Evolutionary conservation across 495 filamentous ascomycete genomes (phyloP).

Genomic region (Neurospora sp.): DNA sequence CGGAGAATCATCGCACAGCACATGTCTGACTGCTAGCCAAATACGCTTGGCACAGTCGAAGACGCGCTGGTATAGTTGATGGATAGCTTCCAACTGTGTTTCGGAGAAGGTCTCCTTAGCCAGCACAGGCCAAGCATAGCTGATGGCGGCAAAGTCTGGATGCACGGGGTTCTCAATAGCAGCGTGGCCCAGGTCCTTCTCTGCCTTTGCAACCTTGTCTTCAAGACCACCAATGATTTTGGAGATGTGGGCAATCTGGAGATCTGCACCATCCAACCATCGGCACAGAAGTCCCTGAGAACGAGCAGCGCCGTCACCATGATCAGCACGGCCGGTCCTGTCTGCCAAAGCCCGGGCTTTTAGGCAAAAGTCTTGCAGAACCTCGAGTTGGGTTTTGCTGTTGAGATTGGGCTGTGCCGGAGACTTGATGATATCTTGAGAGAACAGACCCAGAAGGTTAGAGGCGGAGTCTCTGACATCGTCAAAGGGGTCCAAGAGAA

Average conservation of each 20-base stretch:
- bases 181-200: slow-evolving; percentile 47
- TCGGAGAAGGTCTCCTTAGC: slow-evolving; percentile 19
- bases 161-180: slow-evolving; percentile 59
- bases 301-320: slow-evolving; percentile 75
- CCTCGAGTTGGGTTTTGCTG: slow-evolving; percentile 12
- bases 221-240: slow-evolving; percentile 42
- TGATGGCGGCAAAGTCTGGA: slow-evolving; percentile 55
- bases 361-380: slow-evolving; percentile 26
- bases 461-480: slow-evolving; percentile 67
- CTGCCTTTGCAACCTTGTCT: slow-evolving; percentile 43
- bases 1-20: slow-evolving; percentile 84
- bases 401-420: neutral
- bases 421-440: slow-evolving; percentile 15
- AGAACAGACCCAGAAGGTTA: slow-evolving; percentile 41
- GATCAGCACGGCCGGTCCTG: slow-evolving; percentile 67
- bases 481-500: slow-evolving; percentile 81
- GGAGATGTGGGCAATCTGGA: slow-evolving; percentile 33
- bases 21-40: slow-evolving; percentile 62
- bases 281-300: slow-evolving; percentile 41
- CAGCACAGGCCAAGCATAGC: slow-evolving; percentile 36
- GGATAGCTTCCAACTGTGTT: slow-evolving; percentile 29
- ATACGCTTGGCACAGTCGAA: slow-evolving; percentile 47
- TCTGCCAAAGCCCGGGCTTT: slow-evolving; percentile 49
- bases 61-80: slow-evolving; percentile 43
- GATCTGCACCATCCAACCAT: slow-evolving; percentile 28